Evolutionary conservation across 192 early-diverging fungal genomes (phyloP).

Genomic region (Entomortierella chlamydospora): DNA sequence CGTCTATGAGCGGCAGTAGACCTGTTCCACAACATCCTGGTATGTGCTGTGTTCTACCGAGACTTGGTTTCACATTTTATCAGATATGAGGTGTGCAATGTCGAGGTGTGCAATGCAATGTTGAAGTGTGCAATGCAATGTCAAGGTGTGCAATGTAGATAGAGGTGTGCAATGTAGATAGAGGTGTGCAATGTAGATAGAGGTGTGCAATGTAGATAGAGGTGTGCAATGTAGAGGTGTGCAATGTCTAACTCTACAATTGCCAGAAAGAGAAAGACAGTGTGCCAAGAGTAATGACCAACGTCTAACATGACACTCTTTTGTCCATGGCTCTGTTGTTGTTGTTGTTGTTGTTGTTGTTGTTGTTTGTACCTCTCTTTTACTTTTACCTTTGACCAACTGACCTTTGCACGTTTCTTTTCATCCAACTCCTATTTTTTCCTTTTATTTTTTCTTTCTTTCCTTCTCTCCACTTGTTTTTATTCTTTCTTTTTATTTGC

Average conservation of each 20-base stretch:
- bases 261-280: no score
- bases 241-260: no score
- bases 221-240: no score
- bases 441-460: neutral
- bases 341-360: neutral
- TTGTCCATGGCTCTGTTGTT: neutral
- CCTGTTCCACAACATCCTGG: constrained; percentile 6
- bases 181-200: no score
- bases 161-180: no score
- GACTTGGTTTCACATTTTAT: neutral
- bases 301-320: no score
- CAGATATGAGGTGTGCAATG: no score
- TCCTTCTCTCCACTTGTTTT: constrained; percentile 2
- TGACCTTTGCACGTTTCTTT: constrained; percentile 14
- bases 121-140: no score
- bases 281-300: no score
- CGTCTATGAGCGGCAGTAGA: constrained; percentile 15
- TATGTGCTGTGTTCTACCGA: constrained; percentile 1
- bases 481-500: neutral
- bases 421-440: constrained; percentile 6
- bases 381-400: constrained; percentile 9
- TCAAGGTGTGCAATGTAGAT: no score
- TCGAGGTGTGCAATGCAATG: no score
- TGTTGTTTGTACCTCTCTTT: neutral
- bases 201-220: no score